Evolutionary conservation across 1,139 yeast species (phyloP).

Genomic region (Geotrichum phurueaensis): DNA sequence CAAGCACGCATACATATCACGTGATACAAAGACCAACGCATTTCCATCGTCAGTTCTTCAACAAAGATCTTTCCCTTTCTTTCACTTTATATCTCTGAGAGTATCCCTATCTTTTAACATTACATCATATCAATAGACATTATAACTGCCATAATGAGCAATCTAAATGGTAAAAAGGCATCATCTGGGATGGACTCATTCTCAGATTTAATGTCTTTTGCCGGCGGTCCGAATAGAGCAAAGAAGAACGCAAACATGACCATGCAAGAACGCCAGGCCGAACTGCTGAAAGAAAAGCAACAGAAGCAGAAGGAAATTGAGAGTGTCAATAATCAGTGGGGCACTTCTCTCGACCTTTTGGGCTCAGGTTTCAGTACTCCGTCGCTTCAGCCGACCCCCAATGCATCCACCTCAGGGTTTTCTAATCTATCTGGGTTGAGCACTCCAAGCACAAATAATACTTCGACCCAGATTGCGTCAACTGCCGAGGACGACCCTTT

Average conservation of each 20-base stretch:
- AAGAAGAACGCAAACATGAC: slow-evolving; percentile 24
- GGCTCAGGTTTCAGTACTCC: slow-evolving; percentile 18
- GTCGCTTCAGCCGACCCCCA: slow-evolving; percentile 9
- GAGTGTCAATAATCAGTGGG: slow-evolving; percentile 4
- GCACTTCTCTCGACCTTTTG: slow-evolving; percentile 7
- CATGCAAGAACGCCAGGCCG: slow-evolving; percentile 27
- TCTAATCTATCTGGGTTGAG: neutral
- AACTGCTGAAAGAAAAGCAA: slow-evolving; percentile 17
- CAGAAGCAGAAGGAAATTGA: slow-evolving; percentile 11
- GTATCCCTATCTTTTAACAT: neutral
- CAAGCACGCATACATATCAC: neutral
- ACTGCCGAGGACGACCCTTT: slow-evolving; percentile 30
- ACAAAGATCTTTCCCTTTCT: neutral
- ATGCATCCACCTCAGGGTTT: slow-evolving; percentile 4
- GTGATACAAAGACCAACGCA: neutral
- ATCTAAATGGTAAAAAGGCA: slow-evolving; percentile 6
- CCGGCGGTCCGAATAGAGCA: slow-evolving; percentile 16
- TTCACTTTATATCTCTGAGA: neutral
- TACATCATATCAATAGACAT: neutral
- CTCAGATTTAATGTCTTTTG: slow-evolving; percentile 23
- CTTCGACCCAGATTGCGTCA: slow-evolving; percentile 2
- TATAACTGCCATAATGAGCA: slow-evolving; percentile 1
- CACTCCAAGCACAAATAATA: neutral
- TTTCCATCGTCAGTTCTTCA: neutral
- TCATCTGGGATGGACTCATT: slow-evolving; percentile 22